Conservation (phyloP, 192 early-diverging fungal species). For the Linderina pennispora region DNA sequence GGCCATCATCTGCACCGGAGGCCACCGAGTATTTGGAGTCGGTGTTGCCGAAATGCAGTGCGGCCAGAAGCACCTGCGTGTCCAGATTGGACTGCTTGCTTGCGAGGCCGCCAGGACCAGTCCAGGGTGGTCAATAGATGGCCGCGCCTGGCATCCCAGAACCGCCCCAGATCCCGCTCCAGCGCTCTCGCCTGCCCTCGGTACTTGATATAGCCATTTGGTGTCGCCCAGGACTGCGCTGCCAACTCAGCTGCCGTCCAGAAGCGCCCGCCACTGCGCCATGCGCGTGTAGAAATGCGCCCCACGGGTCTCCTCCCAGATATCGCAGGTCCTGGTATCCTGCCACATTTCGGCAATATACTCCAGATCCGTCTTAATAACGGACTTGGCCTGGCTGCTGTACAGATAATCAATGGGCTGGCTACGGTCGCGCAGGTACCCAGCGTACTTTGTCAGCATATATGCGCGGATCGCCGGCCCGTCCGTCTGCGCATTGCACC, state of each 20-base stretch:
- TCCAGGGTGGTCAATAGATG: slow-evolving; percentile 41
- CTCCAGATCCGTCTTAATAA: slow-evolving; percentile 56
- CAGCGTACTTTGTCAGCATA: slow-evolving; percentile 11
- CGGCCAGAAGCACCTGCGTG: slow-evolving; percentile 53
- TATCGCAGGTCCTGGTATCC: slow-evolving; percentile 48
- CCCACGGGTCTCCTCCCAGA: slow-evolving; percentile 77
- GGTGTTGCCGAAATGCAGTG: slow-evolving; percentile 32
- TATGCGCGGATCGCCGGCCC: slow-evolving; percentile 54
- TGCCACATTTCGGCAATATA: slow-evolving; percentile 51
- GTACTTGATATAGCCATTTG: neutral
- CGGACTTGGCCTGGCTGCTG: neutral
- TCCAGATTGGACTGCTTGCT: slow-evolving; percentile 54
- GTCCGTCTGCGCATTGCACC: slow-evolving; percentile 67
- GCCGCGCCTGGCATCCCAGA: slow-evolving; percentile 37
- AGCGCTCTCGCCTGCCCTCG: slow-evolving; percentile 22
- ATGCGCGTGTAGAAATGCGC: slow-evolving; percentile 63
- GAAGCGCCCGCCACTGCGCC: slow-evolving; percentile 57
- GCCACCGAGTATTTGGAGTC: slow-evolving; percentile 21
- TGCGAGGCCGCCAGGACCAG: slow-evolving; percentile 29
- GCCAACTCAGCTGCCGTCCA: slow-evolving; percentile 53
- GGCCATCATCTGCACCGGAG: slow-evolving; percentile 4
- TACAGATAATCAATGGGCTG: slow-evolving; percentile 16
- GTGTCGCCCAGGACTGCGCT: slow-evolving; percentile 20
- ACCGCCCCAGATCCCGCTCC: slow-evolving; percentile 16
- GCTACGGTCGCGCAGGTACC: neutral